phyloP scores from a whole-genome alignment of 179 eudicot species.

The Carnegiea gigantea region DNA sequence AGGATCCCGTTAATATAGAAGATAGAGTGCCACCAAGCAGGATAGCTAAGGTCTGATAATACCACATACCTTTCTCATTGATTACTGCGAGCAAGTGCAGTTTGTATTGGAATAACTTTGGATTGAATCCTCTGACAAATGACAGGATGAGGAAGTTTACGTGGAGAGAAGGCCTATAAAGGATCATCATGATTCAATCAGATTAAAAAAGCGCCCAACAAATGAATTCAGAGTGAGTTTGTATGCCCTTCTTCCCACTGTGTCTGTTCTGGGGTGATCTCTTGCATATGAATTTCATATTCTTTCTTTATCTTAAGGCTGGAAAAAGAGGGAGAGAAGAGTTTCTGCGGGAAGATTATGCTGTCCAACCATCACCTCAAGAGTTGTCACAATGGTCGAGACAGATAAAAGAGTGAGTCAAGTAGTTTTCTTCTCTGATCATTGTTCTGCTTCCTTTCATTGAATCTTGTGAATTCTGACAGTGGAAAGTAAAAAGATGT shows the following conservation, averaged over 20 bases:
- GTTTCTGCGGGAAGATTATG: conserved; percentile 31
- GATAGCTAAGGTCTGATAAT: conserved; percentile 44
- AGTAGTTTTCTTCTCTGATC: not conserved
- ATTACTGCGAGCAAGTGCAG: not conserved
- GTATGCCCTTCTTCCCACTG: not conserved
- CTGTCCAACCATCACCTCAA: conserved; percentile 31
- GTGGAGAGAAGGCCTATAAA: conserved; percentile 37
- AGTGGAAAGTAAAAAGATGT: not conserved
- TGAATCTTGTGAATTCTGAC: not conserved
- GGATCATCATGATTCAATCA: conserved; percentile 37
- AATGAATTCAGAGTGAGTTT: conserved; percentile 51
- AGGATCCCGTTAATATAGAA: conserved; percentile 28
- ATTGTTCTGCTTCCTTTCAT: not conserved
- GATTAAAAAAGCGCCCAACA: conserved; percentile 31
- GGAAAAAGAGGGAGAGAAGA: conserved; percentile 56
- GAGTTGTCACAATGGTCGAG: conserved; percentile 44
- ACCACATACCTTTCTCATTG: conserved; percentile 1
- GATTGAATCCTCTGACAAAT: conserved; percentile 19
- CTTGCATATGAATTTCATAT: conserved; percentile 8
- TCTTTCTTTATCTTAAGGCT: conserved; percentile 36
- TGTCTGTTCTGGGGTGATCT: conserved; percentile 5
- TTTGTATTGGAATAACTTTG: conserved; percentile 6
- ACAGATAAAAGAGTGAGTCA: conserved; percentile 54
- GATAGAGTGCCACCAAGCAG: conserved; percentile 43
- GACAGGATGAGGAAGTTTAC: conserved; percentile 49